These are phyloP conservation scores for Cladosporium colombiae DNA, from an alignment of 2,329 filamentous ascomycete genomes.

Conservation along the genomic window DNA sequence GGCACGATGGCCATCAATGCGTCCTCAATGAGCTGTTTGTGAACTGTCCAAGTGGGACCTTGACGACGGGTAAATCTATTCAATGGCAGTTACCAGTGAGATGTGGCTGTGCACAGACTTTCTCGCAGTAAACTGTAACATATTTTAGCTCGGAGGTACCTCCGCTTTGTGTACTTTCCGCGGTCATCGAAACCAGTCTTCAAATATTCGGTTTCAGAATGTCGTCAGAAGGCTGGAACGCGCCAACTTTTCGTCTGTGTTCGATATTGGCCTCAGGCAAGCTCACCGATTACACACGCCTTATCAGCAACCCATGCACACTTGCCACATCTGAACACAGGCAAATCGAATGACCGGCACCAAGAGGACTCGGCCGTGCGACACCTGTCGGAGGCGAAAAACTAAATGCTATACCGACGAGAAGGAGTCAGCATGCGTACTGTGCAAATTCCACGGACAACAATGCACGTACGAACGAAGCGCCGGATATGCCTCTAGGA, in stretches of 20 bases:
- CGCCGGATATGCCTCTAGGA: background rate
- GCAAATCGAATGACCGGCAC: background rate
- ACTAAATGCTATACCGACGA: constrained; percentile 21
- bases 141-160: background rate
- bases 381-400: constrained; percentile 17
- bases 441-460: constrained; percentile 20
- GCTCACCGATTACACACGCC: background rate
- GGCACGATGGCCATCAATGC: background rate
- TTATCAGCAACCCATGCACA: background rate
- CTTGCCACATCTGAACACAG: background rate
- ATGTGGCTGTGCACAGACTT: background rate
- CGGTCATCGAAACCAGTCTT: constrained; percentile 3
- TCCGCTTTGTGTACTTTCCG: background rate
- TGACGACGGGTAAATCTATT: background rate
- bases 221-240: background rate
- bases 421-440: constrained; percentile 9
- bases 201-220: constrained; percentile 10
- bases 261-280: background rate
- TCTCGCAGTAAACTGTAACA: background rate
- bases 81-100: background rate
- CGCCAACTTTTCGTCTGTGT: constrained; percentile 4
- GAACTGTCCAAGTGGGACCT: background rate
- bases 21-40: background rate
- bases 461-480: constrained; percentile 13
- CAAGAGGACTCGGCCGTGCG: constrained; percentile 19